phyloP scores from a whole-genome alignment of 768 basidiomycete species.

The Boletus pseudo-olivaceus region DNA sequence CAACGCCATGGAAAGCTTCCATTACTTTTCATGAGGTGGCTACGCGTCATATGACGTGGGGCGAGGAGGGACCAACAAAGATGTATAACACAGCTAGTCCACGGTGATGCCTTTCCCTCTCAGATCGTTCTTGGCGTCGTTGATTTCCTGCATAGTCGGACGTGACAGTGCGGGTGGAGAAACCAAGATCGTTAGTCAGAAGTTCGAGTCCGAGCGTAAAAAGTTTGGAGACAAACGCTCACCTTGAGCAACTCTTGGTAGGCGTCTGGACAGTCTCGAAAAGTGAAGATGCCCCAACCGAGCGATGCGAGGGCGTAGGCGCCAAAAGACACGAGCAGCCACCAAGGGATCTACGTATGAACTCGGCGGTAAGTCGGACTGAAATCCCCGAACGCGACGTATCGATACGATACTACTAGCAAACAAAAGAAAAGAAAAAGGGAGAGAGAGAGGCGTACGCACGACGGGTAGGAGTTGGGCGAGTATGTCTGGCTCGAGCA shows the following conservation, averaged over 20 bases:
- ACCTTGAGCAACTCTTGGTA: conserved; percentile 66
- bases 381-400: no score
- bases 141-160: conserved; percentile 70
- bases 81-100: conserved; percentile 34
- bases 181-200: no score
- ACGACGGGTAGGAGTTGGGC: conserved; percentile 16
- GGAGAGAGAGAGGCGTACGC: no score
- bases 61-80: not conserved
- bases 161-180: no score
- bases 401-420: no score
- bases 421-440: no score
- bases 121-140: conserved; percentile 53
- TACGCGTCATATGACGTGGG: no score
- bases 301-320: conserved; percentile 76
- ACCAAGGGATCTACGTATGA: conserved; percentile 89
- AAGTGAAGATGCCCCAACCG: conserved; percentile 70
- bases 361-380: no score
- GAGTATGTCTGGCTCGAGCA: conserved; percentile 7
- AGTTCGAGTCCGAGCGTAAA: no score
- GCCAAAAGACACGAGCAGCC: conserved; percentile 76
- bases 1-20: no score
- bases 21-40: no score
- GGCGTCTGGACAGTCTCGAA: conserved; percentile 77
- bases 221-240: no score
- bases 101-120: conserved; percentile 58